A percentile compares a stretch with the other conserved stretches of the same genome.
Conservation (phyloP, 306 rosid species). For the Abrus pulchellus region DNA sequence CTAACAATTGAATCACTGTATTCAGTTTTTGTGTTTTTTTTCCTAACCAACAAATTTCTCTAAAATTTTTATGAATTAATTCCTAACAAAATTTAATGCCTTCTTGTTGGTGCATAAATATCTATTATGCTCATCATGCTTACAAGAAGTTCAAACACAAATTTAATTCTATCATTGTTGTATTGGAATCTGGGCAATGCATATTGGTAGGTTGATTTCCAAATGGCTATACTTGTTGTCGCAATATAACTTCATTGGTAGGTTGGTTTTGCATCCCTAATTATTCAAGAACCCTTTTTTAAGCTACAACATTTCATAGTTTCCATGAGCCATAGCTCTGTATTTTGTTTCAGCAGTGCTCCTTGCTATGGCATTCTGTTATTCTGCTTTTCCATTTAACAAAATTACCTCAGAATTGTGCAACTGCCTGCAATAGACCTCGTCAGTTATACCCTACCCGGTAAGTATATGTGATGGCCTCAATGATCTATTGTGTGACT, state of each 20-base stretch:
- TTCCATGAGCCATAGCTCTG: not conserved
- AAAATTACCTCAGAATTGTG: not conserved
- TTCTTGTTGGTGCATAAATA: not conserved
- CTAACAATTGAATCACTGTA: not conserved
- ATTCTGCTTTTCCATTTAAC: not conserved
- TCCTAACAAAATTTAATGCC: not conserved
- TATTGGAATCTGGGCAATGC: no score
- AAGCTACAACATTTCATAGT: no score
- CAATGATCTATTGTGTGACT: not conserved
- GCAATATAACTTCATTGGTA: no score
- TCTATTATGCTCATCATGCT: not conserved
- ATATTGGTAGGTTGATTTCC: not conserved
- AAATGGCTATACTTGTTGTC: no score
- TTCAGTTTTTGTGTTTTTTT: not conserved
- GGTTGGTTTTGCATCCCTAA: no score
- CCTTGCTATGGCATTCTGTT: not conserved
- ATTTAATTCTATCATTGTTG: no score
- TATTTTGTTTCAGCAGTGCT: constrained; percentile 3
- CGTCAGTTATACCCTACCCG: not conserved
- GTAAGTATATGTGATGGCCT: not conserved
- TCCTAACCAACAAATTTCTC: not conserved
- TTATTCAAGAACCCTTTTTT: no score
- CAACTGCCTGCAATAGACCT: not conserved
- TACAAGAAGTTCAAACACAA: not conserved
- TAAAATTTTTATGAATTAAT: not conserved